Conservation (phyloP, 2,329 filamentous ascomycete genomes). For the Arthrobotrys conoides region DNA sequence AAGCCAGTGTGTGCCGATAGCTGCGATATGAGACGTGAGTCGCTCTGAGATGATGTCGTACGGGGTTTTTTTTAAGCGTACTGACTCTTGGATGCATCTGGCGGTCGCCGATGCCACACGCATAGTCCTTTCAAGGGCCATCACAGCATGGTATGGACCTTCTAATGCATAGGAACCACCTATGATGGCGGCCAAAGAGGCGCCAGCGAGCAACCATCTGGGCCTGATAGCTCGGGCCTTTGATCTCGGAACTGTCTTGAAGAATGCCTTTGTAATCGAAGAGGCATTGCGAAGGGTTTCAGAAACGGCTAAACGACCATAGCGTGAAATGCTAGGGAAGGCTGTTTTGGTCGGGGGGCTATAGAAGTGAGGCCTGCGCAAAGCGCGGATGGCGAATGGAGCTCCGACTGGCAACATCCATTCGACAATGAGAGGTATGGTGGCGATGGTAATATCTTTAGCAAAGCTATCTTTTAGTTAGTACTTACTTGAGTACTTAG, state of each 20-base stretch:
- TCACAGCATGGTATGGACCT: slow-evolving; percentile 50
- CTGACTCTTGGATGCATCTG: slow-evolving; percentile 59
- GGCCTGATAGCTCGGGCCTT: neutral
- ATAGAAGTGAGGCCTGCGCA: slow-evolving; percentile 14
- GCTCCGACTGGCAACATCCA: slow-evolving; percentile 50
- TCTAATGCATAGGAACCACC: slow-evolving; percentile 40
- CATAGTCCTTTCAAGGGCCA: slow-evolving; percentile 56
- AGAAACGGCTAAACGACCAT: neutral
- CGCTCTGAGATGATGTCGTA: slow-evolving; percentile 28
- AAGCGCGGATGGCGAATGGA: slow-evolving; percentile 17
- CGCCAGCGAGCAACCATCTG: slow-evolving; percentile 37
- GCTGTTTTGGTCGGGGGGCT: neutral
- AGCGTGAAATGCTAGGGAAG: neutral
- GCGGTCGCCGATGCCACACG: slow-evolving; percentile 51
- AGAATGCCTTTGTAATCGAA: neutral
- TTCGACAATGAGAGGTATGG: slow-evolving; percentile 30
- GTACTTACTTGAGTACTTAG: neutral
- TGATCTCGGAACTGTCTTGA: slow-evolving; percentile 16
- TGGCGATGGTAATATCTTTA: neutral
- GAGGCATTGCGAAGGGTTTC: slow-evolving; percentile 2
- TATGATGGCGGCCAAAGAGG: slow-evolving; percentile 26
- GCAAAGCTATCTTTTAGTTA: neutral
- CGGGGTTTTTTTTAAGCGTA: neutral
- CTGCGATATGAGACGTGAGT: slow-evolving; percentile 19
- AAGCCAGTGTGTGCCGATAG: slow-evolving; percentile 44